Percentiles rank a stretch among this genome's conserved stretches.
These are phyloP conservation scores for Sporothrix dimorphospora DNA, from an alignment of 2,329 filamentous ascomycete genomes.

Conservation along the genomic window DNA sequence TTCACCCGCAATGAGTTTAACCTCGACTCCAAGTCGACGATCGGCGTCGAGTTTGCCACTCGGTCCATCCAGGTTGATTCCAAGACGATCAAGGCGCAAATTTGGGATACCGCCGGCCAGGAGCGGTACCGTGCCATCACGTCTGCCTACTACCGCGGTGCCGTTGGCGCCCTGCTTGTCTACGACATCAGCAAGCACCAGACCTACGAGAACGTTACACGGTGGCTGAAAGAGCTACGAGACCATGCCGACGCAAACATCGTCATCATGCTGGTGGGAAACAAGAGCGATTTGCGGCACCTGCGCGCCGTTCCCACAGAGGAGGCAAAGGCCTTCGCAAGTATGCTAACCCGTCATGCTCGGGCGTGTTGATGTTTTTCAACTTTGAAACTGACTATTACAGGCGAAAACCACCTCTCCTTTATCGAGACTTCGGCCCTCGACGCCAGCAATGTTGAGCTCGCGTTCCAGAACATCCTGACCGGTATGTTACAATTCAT, in stretches of 20 bases:
- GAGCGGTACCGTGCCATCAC: conserved; percentile 99
- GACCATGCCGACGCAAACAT: conserved; percentile 99
- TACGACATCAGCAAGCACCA: conserved; percentile 99
- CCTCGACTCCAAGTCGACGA: conserved; percentile 98
- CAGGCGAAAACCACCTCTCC: conserved; percentile 95
- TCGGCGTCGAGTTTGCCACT: conserved; percentile 98
- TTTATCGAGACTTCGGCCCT: conserved; percentile 99
- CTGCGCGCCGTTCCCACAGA: conserved; percentile 95
- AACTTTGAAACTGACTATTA: conserved; percentile 32
- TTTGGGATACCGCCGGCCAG: conserved; percentile 99
- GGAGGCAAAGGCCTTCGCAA: conserved; percentile 97
- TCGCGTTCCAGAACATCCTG: conserved; percentile 99
- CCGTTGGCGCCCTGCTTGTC: conserved; percentile 93
- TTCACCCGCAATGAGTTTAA: conserved; percentile 99
- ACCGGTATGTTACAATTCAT: conserved; percentile 67
- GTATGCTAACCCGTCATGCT: conserved; percentile 53
- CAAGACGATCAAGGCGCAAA: conserved; percentile 99
- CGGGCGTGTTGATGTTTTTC: not conserved
- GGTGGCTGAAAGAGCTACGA: conserved; percentile 98
- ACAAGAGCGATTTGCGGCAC: conserved; percentile 99
- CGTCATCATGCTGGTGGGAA: conserved; percentile 99
- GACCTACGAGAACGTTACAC: conserved; percentile 97
- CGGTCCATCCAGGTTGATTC: conserved; percentile 98
- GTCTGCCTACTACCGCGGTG: conserved; percentile 97
- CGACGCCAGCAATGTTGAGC: conserved; percentile 97